Conservation (phyloP, 1,284 basidiomycete genomes). For the Malassezia furfur region DNA sequence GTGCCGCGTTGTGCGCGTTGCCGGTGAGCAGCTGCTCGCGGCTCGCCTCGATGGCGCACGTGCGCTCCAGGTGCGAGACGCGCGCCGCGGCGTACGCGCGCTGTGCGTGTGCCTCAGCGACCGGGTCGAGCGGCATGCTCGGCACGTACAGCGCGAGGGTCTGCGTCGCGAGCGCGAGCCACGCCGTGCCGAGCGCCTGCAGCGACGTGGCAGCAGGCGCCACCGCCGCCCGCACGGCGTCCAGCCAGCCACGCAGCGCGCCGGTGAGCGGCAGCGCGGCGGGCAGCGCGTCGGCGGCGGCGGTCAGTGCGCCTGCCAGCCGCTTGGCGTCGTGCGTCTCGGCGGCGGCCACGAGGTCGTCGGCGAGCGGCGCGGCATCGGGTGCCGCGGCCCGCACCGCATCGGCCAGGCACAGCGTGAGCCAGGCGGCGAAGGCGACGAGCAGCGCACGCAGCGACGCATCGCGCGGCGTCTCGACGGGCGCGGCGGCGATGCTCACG, state of each 20-base stretch:
- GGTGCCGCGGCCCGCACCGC: not conserved
- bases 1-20: conserved; percentile 54
- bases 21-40: conserved; percentile 62
- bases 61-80: conserved; percentile 52
- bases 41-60: conserved; percentile 56
- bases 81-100: conserved; percentile 51
- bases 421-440: not conserved
- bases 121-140: conserved; percentile 76
- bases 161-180: conserved; percentile 59
- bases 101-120: conserved; percentile 59
- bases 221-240: conserved; percentile 7
- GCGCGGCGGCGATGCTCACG: not conserved
- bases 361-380: not conserved
- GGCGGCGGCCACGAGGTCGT: not conserved
- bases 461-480: not conserved
- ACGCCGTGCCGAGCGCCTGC: conserved; percentile 54
- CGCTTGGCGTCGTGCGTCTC: not conserved
- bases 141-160: conserved; percentile 71
- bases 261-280: not conserved
- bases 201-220: not conserved
- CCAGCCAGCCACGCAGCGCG: conserved; percentile 5
- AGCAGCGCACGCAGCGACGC: not conserved
- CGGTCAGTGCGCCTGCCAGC: not conserved
- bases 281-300: not conserved
- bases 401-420: not conserved